These are phyloP conservation scores for Phytophthora pini DNA, from an alignment of 352 stramenopile genomes.

Conservation along the genomic window DNA sequence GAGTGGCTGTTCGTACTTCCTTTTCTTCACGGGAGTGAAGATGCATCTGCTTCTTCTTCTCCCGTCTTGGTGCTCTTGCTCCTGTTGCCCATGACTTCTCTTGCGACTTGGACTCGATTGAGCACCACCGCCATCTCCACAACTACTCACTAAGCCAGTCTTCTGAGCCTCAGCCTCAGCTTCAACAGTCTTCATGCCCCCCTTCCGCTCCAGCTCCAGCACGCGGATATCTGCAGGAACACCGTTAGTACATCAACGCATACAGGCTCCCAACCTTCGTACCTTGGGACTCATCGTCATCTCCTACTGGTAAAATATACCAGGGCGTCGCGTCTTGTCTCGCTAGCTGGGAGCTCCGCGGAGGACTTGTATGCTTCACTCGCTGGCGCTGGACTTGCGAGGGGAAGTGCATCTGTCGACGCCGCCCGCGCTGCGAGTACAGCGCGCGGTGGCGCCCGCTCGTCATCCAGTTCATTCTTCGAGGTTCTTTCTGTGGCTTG, in stretches of 20 bases:
- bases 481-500: background rate
- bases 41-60: slow-evolving; percentile 42
- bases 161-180: background rate
- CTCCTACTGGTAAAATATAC: slow-evolving; percentile 59
- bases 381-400: slow-evolving; percentile 50
- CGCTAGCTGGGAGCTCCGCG: slow-evolving; percentile 21
- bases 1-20: slow-evolving; percentile 24
- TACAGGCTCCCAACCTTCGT: background rate
- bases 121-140: background rate
- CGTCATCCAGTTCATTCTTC: slow-evolving; percentile 77
- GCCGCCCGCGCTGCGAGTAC: slow-evolving; percentile 51
- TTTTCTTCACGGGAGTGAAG: slow-evolving; percentile 68
- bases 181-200: slow-evolving; percentile 9
- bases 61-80: slow-evolving; percentile 5
- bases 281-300: slow-evolving; percentile 64
- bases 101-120: slow-evolving; percentile 8
- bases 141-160: background rate
- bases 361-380: slow-evolving; percentile 17
- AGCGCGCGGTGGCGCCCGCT: slow-evolving; percentile 62
- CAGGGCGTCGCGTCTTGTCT: slow-evolving; percentile 42
- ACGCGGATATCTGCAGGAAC: slow-evolving; percentile 54
- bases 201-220: slow-evolving; percentile 50
- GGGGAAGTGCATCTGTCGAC: slow-evolving; percentile 60
- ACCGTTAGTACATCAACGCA: slow-evolving; percentile 1
- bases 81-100: slow-evolving; percentile 6